A percentile compares a stretch with the other conserved stretches of the same genome.
phyloP scores from a whole-genome alignment of 1,284 basidiomycete genomes.

The Crepidotus sp. region DNA sequence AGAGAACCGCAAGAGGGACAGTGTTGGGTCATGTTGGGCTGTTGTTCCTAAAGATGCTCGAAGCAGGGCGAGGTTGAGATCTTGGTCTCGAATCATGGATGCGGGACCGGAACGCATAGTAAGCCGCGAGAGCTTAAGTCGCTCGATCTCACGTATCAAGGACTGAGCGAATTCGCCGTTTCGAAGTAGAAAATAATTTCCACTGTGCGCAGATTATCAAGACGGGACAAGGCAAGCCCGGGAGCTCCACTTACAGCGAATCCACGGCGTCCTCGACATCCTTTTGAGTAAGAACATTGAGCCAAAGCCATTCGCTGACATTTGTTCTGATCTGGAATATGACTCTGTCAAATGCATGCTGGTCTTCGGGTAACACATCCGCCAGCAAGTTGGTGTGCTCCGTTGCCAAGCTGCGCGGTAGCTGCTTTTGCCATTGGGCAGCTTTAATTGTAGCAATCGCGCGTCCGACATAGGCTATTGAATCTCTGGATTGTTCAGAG shows the following conservation, averaged over 20 bases:
- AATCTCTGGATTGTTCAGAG: conserved; percentile 61
- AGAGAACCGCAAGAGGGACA: conserved; percentile 62
- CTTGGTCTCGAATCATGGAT: conserved; percentile 79
- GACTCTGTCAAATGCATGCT: conserved; percentile 65
- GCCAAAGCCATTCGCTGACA: conserved; percentile 86
- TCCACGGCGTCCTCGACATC: conserved; percentile 75
- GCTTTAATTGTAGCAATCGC: conserved; percentile 78
- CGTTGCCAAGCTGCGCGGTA: conserved; percentile 56
- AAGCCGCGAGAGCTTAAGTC: conserved; percentile 67
- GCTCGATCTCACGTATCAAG: conserved; percentile 74
- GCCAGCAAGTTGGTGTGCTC: conserved; percentile 60
- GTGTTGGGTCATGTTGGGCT: conserved; percentile 70
- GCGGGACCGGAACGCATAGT: conserved; percentile 54
- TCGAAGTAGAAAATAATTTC: conserved; percentile 79
- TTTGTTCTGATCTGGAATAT: conserved; percentile 64
- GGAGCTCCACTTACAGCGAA: conserved; percentile 45
- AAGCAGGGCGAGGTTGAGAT: conserved; percentile 72
- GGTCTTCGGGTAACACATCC: conserved; percentile 61
- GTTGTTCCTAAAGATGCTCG: conserved; percentile 79
- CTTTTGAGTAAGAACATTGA: conserved; percentile 74
- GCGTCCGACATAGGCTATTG: conserved; percentile 79
- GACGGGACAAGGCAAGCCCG: not conserved
- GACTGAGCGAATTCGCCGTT: conserved; percentile 82
- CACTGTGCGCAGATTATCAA: conserved; percentile 25
- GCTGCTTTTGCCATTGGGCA: conserved; percentile 70